Percentiles rank a stretch among this genome's conserved stretches.
phyloP scores from a whole-genome alignment of 345 rosid species.

The Eucalyptus microcorys region DNA sequence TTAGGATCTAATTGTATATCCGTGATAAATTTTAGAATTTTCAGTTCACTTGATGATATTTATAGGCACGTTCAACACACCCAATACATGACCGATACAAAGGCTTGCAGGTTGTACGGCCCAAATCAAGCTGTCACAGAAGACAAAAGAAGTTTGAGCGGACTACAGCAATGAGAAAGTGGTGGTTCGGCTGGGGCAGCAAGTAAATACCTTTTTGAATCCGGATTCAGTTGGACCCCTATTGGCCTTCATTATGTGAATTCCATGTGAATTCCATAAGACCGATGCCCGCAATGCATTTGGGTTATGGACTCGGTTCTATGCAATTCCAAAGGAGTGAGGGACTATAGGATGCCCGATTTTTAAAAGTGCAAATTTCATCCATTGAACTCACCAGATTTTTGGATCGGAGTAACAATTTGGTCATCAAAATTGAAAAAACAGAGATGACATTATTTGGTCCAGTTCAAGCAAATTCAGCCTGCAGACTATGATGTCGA shows the following conservation, averaged over 20 bases:
- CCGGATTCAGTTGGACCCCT: too few species aligned
- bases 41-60: background rate
- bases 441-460: background rate
- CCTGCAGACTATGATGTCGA: background rate
- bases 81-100: background rate
- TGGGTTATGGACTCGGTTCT: background rate
- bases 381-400: accelerated
- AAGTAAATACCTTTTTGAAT: too few species aligned
- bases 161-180: background rate
- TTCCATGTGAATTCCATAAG: background rate
- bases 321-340: background rate
- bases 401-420: background rate
- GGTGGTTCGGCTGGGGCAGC: background rate
- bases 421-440: background rate
- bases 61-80: background rate
- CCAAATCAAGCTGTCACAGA: background rate
- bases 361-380: background rate
- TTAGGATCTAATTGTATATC: too few species aligned
- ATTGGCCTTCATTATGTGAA: too few species aligned
- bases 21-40: too few species aligned
- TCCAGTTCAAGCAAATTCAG: background rate
- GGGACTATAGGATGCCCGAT: background rate
- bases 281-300: background rate
- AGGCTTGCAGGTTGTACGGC: background rate
- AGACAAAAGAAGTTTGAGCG: background rate